Evolutionary conservation across 2,329 filamentous ascomycete species (phyloP).

Genomic region (Lecanoromycetidae sp.): DNA sequence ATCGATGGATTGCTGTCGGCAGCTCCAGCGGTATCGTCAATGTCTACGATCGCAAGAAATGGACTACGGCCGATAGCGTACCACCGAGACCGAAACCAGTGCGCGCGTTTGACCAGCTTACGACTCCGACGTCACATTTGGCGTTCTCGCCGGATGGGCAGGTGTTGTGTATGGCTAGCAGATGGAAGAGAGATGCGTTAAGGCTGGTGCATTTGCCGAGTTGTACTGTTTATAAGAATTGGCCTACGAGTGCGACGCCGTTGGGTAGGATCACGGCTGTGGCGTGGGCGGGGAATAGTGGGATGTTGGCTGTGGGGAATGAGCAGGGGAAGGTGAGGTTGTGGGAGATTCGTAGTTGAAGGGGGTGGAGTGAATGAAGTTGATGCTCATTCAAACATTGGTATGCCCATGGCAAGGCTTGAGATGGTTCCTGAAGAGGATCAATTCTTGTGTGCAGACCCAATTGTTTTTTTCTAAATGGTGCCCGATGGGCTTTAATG

Average conservation of each 20-base stretch:
- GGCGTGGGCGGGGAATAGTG: constrained; percentile 53
- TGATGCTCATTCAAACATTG: background rate
- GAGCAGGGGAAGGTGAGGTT: constrained; percentile 77
- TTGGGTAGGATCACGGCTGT: constrained; percentile 69
- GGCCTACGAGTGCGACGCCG: constrained; percentile 84
- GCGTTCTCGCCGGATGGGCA: constrained; percentile 82
- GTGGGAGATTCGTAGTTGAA: constrained; percentile 76
- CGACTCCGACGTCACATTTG: constrained; percentile 69
- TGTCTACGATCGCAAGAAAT: constrained; percentile 70
- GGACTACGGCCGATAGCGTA: constrained; percentile 34
- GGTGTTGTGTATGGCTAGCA: constrained; percentile 72
- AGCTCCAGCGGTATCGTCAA: constrained; percentile 82
- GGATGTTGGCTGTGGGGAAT: constrained; percentile 73
- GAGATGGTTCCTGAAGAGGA: too few relatives aligned
- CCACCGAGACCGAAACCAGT: constrained; percentile 53
- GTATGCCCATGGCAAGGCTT: too few relatives aligned
- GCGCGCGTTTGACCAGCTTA: constrained; percentile 69
- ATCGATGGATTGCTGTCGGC: constrained; percentile 82
- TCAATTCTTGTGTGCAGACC: too few relatives aligned
- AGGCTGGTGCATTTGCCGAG: constrained; percentile 78
- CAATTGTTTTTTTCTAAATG: too few relatives aligned
- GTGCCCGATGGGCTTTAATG: too few relatives aligned
- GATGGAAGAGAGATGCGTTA: constrained; percentile 78
- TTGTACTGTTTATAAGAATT: constrained; percentile 91
- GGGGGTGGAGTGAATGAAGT: constrained; percentile 10